A percentile compares a stretch with the other conserved stretches of the same genome.
Evolutionary conservation across 768 basidiomycete genomes (phyloP).

Genomic region (Pleurotus ostreatus): DNA sequence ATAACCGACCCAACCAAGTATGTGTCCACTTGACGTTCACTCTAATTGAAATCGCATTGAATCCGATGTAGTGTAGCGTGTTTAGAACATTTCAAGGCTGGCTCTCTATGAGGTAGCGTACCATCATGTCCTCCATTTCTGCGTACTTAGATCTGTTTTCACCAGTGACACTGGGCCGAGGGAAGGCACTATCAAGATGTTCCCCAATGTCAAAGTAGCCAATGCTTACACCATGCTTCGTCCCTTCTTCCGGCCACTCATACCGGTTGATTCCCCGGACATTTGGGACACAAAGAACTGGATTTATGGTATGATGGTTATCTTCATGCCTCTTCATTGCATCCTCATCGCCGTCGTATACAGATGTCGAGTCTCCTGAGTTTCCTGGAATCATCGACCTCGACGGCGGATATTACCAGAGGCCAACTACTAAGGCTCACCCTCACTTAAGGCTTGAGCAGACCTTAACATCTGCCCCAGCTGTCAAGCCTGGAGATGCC

Average conservation of each 20-base stretch:
- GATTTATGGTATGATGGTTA: constrained; percentile 37
- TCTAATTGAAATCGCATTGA: no score
- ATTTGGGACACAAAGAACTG: constrained; percentile 50
- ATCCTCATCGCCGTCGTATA: not conserved
- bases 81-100: constrained; percentile 77
- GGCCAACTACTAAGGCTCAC: constrained; percentile 56
- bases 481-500: constrained; percentile 71
- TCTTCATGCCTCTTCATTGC: not conserved
- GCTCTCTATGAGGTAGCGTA: constrained; percentile 57
- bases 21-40: constrained; percentile 5
- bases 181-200: constrained; percentile 67
- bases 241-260: constrained; percentile 65
- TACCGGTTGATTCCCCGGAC: constrained; percentile 33
- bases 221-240: constrained; percentile 73
- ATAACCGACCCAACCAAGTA: constrained; percentile 52
- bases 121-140: not conserved
- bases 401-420: constrained; percentile 29
- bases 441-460: constrained; percentile 62
- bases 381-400: constrained; percentile 47
- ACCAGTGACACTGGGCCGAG: constrained; percentile 59
- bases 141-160: not conserved
- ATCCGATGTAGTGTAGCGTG: constrained; percentile 32
- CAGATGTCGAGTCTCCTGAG: constrained; percentile 25
- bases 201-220: constrained; percentile 60
- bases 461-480: constrained; percentile 69